These are phyloP conservation scores for Cladosporium austrohemisphaericum DNA, from an alignment of 2,329 filamentous ascomycete genomes.

Conservation along the genomic window DNA sequence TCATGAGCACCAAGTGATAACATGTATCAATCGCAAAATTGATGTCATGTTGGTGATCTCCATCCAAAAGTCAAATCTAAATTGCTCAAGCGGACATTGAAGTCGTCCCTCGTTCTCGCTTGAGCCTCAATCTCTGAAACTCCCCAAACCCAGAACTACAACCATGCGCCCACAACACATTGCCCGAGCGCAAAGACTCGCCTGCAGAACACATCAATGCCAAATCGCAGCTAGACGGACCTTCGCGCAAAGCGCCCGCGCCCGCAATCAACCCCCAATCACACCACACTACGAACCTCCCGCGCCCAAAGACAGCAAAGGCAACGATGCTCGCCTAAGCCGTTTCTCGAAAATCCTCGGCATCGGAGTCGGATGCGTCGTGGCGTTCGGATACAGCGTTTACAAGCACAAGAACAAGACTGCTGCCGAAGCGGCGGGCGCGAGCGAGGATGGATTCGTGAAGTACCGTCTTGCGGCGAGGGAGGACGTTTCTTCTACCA, in stretches of 20 bases:
- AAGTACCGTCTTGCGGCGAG: constrained; percentile 60
- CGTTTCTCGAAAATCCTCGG: constrained; percentile 14
- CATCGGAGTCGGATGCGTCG: constrained; percentile 2
- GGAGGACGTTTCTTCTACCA: constrained; percentile 62
- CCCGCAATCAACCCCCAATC: background rate
- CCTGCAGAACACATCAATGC: background rate
- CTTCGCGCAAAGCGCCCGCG: constrained; percentile 1
- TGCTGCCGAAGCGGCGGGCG: background rate
- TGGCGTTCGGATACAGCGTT: constrained; percentile 12
- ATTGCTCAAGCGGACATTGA: too few species aligned
- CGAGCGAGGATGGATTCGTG: constrained; percentile 21
- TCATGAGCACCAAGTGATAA: too few species aligned
- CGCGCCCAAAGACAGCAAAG: constrained; percentile 13
- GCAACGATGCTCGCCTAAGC: constrained; percentile 14
- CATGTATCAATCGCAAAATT: too few species aligned
- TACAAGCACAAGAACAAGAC: constrained; percentile 13
- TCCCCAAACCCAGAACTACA: background rate
- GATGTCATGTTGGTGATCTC: too few species aligned
- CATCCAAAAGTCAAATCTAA: too few species aligned
- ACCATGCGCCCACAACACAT: constrained; percentile 8
- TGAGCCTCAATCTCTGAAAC: background rate
- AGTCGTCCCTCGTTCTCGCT: background rate
- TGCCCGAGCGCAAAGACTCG: background rate
- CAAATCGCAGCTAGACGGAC: background rate
- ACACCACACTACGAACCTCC: constrained; percentile 12